Evolutionary conservation across 1,139 yeast genomes (phyloP).

Genomic region (Zygosaccharomyces pseudobailii): DNA sequence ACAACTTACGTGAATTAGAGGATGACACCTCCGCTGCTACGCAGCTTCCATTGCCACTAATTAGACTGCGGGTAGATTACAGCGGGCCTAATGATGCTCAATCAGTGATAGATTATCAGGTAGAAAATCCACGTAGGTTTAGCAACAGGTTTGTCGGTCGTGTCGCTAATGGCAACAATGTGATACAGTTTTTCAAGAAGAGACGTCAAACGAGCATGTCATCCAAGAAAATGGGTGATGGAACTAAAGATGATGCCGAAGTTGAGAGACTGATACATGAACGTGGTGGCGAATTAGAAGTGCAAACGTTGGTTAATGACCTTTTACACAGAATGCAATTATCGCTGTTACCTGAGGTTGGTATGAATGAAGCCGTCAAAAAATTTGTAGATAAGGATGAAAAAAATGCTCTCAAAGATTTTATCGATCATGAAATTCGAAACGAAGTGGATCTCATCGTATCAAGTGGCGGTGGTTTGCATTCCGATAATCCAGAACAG

Average conservation of each 20-base stretch:
- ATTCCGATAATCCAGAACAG: conserved; percentile 34
- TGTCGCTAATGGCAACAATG: conserved; percentile 87
- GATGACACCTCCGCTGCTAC: conserved; percentile 19
- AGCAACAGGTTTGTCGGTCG: conserved; percentile 86
- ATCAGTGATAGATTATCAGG: conserved; percentile 57
- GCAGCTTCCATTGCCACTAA: conserved; percentile 63
- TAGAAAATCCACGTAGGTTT: conserved; percentile 84
- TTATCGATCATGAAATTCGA: conserved; percentile 62
- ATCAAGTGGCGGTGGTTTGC: conserved; percentile 37
- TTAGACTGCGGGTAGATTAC: conserved; percentile 81
- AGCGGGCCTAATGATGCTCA: conserved; percentile 44
- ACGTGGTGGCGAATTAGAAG: conserved; percentile 40
- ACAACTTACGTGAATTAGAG: conserved; percentile 25
- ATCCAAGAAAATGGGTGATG: conserved; percentile 29
- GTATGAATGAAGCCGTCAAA: conserved; percentile 68
- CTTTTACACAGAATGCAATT: conserved; percentile 60
- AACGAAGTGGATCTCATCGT: conserved; percentile 57
- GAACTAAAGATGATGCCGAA: conserved; percentile 25
- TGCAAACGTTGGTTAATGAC: conserved; percentile 57
- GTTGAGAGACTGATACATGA: conserved; percentile 21
- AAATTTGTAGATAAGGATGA: conserved; percentile 80
- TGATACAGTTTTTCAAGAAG: conserved; percentile 64
- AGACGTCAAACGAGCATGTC: conserved; percentile 24
- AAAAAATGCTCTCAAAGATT: conserved; percentile 60
- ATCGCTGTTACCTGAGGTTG: conserved; percentile 68